phyloP scores from a whole-genome alignment of 257 asterid genomes.

The Penstemon barbatus region DNA sequence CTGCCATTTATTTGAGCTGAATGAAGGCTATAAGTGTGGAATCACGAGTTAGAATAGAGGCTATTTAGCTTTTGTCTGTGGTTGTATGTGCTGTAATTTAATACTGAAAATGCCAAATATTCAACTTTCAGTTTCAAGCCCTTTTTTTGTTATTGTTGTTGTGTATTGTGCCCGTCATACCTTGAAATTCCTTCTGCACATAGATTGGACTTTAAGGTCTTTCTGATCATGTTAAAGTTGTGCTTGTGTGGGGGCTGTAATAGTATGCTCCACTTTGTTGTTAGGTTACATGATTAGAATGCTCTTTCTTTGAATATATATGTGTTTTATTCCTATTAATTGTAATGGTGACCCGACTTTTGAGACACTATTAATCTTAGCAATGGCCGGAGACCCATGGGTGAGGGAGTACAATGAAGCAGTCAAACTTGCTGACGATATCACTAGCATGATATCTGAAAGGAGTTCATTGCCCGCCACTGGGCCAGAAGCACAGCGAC shows the following conservation, averaged over 20 bases:
- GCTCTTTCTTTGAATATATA: neutral
- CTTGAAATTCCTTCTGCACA: slow-evolving; percentile 1
- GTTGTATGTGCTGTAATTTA: neutral
- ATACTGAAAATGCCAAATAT: neutral
- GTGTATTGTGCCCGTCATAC: neutral
- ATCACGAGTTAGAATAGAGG: slow-evolving; percentile 1
- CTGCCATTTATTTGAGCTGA: slow-evolving; percentile 12
- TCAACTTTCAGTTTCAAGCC: neutral
- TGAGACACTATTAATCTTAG: neutral
- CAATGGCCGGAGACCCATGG: slow-evolving; percentile 90
- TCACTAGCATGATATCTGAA: slow-evolving; percentile 80
- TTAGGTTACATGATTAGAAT: neutral
- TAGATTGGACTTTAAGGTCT: neutral
- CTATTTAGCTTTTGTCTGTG: slow-evolving; percentile 4
- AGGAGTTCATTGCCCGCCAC: slow-evolving; percentile 65
- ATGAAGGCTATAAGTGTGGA: neutral
- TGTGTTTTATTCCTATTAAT: slow-evolving; percentile 5
- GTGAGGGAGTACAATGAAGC: slow-evolving; percentile 95
- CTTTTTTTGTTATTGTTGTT: neutral
- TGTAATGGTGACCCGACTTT: slow-evolving; percentile 1
- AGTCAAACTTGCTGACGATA: slow-evolving; percentile 78
- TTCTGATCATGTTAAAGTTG: neutral
- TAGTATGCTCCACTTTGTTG: neutral
- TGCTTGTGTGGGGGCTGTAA: neutral
- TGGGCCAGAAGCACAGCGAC: slow-evolving; percentile 84